Base-by-base conservation (phyloP, 495 filamentous ascomycete genomes). In the Neurospora pannonica region DNA sequence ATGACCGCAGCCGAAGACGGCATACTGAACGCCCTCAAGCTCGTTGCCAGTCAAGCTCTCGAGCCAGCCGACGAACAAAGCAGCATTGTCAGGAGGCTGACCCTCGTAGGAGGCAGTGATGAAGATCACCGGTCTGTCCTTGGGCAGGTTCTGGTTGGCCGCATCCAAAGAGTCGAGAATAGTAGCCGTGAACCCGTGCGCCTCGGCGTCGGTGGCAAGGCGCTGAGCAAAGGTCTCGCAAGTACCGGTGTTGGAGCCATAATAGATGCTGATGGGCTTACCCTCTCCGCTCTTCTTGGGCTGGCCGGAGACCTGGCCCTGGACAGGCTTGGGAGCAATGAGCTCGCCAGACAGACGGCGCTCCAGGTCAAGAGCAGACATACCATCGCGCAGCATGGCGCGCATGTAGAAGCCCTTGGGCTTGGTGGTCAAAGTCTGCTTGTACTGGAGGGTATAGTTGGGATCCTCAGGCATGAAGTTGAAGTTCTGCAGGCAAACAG, bases 91-190 rank as follows among this genome's bases (percentile, higher is more conserved):
- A 0, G 92, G 89, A 0, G 92, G 92, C 72, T 92, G 84, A 5
- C 92, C 92, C 75, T 95, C 92, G 72, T 93, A 95, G 6, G 89
- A 91, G 1, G 91, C 87, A 4, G 90, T 89, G 75, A 94, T 86
- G 71, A 94, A 87, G 24, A 92, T 80, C 0, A 92, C 87, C 0
- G 92, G 91, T 9, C 87, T 84, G 11, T 86, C 85, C 73, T 84
- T 90, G 5, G 91, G 89, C 13, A 94, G 79, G 5, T 86, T 89
- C 43, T 88, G 85, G 42, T 87, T 87, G 0, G 89, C 90, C 1
- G 88, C 85, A 76, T 95, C 89, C 74, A 94, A 78, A 3, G 85
- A 81, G 28, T 87, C 86, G 11, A 91, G 81, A 71, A 85, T 78
- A 9, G 86, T 79, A 7, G 90, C 89, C 4, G 78, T 76, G 75